Percentiles rank a stretch among this genome's conserved stretches.
Conservation (phyloP, 1,139 yeast species). For the Insectozyma bohioensis region DNA sequence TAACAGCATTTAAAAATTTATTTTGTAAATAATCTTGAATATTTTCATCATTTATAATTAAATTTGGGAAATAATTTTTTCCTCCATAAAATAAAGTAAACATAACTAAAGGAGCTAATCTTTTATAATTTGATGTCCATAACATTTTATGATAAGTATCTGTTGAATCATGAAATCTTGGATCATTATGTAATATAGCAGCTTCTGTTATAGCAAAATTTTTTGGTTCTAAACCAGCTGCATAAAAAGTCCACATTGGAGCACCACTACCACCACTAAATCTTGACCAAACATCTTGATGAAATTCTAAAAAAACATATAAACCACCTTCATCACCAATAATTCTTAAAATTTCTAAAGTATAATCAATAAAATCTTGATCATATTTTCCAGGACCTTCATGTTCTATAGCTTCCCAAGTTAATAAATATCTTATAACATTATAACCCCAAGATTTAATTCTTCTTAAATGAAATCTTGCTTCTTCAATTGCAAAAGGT, state of each 20-base stretch:
- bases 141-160: constrained; percentile 78
- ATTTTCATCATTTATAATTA: constrained; percentile 65
- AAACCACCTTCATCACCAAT: constrained; percentile 68
- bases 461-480: constrained; percentile 63
- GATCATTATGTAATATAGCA: constrained; percentile 66
- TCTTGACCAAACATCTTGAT: constrained; percentile 94
- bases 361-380: constrained; percentile 69
- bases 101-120: constrained; percentile 79
- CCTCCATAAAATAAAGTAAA: constrained; percentile 88
- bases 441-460: constrained; percentile 83
- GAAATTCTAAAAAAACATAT: constrained; percentile 83
- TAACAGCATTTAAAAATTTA: constrained; percentile 58
- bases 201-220: constrained; percentile 70
- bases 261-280: constrained; percentile 95
- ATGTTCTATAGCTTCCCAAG: constrained; percentile 95
- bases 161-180: constrained; percentile 26
- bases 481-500: constrained; percentile 76
- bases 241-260: constrained; percentile 92
- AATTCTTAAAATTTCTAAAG: constrained; percentile 59
- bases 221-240: constrained; percentile 85
- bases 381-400: constrained; percentile 85
- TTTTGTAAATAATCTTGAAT: constrained; percentile 76
- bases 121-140: constrained; percentile 86
- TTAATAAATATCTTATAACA: constrained; percentile 69
- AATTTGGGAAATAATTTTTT: constrained; percentile 63